These are phyloP conservation scores for Russula sp. DNA, from an alignment of 768 basidiomycete species.

Conservation along the genomic window DNA sequence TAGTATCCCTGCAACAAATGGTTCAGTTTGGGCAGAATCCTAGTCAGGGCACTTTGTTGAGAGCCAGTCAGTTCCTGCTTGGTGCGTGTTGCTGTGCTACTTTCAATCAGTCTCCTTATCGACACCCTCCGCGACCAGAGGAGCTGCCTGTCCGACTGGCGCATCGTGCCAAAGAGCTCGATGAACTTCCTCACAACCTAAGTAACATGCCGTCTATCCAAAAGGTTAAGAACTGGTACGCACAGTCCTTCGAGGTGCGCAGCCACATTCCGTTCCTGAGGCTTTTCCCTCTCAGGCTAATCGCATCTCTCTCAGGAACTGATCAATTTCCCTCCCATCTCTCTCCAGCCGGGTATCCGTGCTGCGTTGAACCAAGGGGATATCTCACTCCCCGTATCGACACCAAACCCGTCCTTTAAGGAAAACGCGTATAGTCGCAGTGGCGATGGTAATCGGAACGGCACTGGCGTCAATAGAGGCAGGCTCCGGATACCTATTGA, in stretches of 20 bases:
- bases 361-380: constrained; percentile 52
- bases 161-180: constrained; percentile 93
- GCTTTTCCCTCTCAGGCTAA: constrained; percentile 11
- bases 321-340: constrained; percentile 76
- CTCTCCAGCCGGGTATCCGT: constrained; percentile 60
- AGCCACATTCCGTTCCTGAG: not conserved
- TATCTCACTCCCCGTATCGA: constrained; percentile 58
- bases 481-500: constrained; percentile 74
- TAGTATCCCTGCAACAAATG: constrained; percentile 97
- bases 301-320: constrained; percentile 59
- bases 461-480: constrained; percentile 39
- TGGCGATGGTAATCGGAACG: constrained; percentile 35
- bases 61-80: constrained; percentile 82
- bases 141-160: constrained; percentile 93
- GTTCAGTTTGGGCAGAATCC: constrained; percentile 96
- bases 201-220: constrained; percentile 87
- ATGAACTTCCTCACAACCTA: constrained; percentile 87
- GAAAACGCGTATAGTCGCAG: constrained; percentile 29
- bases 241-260: constrained; percentile 92
- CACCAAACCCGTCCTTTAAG: constrained; percentile 67
- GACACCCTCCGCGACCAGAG: constrained; percentile 42
- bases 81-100: constrained; percentile 41
- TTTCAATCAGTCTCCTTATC: not conserved
- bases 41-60: constrained; percentile 87
- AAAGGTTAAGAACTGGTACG: constrained; percentile 98